A percentile compares a stretch with the other conserved stretches of the same genome.
Conservation (phyloP, 73 alveolate genomes). For the Paramecium primaurelia region DNA sequence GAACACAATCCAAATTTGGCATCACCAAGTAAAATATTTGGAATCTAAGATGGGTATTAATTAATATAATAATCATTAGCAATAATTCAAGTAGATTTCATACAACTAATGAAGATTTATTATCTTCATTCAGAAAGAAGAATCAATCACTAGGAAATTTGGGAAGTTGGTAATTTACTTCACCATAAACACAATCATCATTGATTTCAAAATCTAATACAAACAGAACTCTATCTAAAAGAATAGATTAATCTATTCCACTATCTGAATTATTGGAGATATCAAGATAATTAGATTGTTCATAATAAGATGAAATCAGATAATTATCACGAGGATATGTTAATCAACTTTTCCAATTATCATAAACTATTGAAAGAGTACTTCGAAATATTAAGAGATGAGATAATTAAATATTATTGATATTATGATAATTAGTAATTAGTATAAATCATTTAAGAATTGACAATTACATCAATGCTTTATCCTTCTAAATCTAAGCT, state of each 20-base stretch:
- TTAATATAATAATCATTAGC: neutral
- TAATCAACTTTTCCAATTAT: neutral
- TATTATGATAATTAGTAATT: neutral
- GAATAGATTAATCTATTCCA: neutral
- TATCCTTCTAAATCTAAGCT: neutral
- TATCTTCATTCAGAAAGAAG: neutral
- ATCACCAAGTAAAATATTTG: slow-evolving; percentile 6
- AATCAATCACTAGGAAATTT: neutral
- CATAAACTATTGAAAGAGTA: neutral
- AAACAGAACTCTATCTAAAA: neutral
- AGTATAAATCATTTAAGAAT: neutral
- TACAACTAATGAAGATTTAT: neutral
- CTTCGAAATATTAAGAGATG: neutral
- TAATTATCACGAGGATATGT: neutral
- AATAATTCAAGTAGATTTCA: neutral
- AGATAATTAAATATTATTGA: neutral
- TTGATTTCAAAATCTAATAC: neutral
- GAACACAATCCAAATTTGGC: neutral
- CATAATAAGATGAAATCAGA: neutral
- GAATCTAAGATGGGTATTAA: neutral
- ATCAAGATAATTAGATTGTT: neutral
- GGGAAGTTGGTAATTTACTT: slow-evolving; percentile 6
- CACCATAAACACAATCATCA: neutral
- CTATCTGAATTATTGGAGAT: neutral
- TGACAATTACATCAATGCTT: slow-evolving; percentile 1